Conservation (phyloP, 202 grass and related monocot species). For the Zizania palustris region DNA sequence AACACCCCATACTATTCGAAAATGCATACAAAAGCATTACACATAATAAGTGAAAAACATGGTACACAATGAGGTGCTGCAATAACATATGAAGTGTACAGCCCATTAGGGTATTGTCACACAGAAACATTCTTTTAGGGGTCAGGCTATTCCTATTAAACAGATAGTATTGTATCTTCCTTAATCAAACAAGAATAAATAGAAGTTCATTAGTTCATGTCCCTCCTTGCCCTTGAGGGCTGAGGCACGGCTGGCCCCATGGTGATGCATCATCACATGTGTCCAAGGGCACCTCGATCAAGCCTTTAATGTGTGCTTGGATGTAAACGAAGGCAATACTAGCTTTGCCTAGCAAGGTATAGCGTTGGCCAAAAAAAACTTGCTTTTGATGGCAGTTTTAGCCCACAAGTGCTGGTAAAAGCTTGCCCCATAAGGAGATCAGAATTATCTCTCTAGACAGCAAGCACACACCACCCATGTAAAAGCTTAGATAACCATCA, state of each 20-base stretch:
- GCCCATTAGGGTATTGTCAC: not conserved
- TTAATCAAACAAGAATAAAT: not conserved
- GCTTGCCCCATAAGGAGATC: not conserved
- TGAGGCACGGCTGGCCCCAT: not conserved
- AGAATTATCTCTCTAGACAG: not conserved
- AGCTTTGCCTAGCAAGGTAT: not conserved
- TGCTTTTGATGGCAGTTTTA: not conserved
- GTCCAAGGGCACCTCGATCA: not conserved
- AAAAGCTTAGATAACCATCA: not conserved
- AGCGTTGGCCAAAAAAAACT: not conserved
- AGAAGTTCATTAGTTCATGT: not conserved
- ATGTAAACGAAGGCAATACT: not conserved
- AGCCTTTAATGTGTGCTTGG: not conserved
- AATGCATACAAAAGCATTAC: conserved; percentile 33
- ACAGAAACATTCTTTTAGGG: no score
- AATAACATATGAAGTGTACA: not conserved
- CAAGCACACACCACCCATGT: not conserved
- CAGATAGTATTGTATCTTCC: not conserved
- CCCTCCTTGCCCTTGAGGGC: not conserved
- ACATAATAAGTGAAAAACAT: not conserved
- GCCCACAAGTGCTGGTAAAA: not conserved
- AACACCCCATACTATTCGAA: conserved; percentile 11
- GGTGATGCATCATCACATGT: not conserved
- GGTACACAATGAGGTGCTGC: not conserved
- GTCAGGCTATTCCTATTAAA: not conserved